phyloP scores from a whole-genome alignment of 257 asterid genomes.

The Ballota nigra region DNA sequence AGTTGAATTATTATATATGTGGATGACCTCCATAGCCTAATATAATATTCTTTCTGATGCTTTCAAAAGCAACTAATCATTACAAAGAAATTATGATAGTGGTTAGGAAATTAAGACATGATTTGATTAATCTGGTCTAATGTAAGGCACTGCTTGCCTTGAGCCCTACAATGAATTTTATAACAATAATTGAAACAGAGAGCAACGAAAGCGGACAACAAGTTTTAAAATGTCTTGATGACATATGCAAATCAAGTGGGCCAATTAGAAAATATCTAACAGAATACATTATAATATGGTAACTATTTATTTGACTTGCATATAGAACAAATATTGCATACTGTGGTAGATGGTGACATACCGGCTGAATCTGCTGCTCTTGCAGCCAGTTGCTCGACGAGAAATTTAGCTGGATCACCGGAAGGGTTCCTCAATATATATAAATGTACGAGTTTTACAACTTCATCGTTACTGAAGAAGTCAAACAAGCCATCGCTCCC shows the following conservation, averaged over 20 bases:
- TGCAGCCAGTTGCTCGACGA: constrained; percentile 83
- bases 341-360: constrained; percentile 20
- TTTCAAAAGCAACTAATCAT: constrained; percentile 13
- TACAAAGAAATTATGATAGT: constrained; percentile 11
- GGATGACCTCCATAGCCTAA: constrained; percentile 10
- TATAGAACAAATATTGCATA: not conserved
- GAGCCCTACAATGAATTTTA: constrained; percentile 15
- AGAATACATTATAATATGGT: not conserved
- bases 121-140: constrained; percentile 20
- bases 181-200: constrained; percentile 21
- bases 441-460: constrained; percentile 66
- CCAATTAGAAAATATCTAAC: constrained; percentile 1
- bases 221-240: constrained; percentile 5
- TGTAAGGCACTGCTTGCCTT: constrained; percentile 15
- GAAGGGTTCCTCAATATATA: constrained; percentile 51
- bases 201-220: not conserved
- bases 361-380: constrained; percentile 98
- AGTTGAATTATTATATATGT: not conserved
- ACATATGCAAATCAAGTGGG: constrained; percentile 24
- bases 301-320: not conserved
- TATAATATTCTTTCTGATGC: not conserved
- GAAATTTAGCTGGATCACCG: constrained; percentile 92
- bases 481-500: constrained; percentile 97
- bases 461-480: constrained; percentile 86
- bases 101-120: constrained; percentile 6